These are phyloP conservation scores for Lactarius sp. DNA, from an alignment of 768 basidiomycete species.

Conservation along the genomic window DNA sequence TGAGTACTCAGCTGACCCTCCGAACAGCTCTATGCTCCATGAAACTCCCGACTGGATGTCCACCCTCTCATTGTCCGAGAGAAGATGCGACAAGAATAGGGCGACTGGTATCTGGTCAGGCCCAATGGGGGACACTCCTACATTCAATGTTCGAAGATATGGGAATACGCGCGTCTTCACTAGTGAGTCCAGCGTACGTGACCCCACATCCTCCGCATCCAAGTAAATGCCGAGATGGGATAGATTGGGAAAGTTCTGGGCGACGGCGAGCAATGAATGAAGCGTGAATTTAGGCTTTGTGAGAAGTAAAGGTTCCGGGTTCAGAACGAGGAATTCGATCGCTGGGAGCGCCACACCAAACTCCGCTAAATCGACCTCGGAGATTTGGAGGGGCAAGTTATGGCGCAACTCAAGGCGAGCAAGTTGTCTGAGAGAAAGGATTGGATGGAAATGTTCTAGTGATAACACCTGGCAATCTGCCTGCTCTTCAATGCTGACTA, in stretches of 20 bases:
- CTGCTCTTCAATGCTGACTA: slow-evolving; percentile 12
- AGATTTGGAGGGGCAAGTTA: slow-evolving; percentile 23
- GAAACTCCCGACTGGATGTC: slow-evolving; percentile 14
- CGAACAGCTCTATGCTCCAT: slow-evolving; percentile 15
- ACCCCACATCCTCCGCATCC: slow-evolving; percentile 13
- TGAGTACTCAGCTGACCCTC: slow-evolving; percentile 5
- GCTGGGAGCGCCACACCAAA: slow-evolving; percentile 20
- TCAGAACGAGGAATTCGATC: slow-evolving; percentile 19
- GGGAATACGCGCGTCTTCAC: slow-evolving; percentile 4
- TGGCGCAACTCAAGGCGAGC: slow-evolving; percentile 24
- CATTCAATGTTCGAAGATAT: slow-evolving; percentile 11
- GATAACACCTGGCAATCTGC: slow-evolving; percentile 8
- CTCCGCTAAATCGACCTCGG: slow-evolving; percentile 20
- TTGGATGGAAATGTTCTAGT: slow-evolving; percentile 14
- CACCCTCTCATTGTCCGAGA: slow-evolving; percentile 16
- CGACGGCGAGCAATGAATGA: slow-evolving; percentile 5
- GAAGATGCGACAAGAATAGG: slow-evolving; percentile 23
- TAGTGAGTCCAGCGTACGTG: background rate
- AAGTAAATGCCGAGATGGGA: slow-evolving; percentile 20
- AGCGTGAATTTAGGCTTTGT: slow-evolving; percentile 14
- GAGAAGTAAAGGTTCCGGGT: slow-evolving; percentile 22
- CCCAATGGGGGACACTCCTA: slow-evolving; percentile 24
- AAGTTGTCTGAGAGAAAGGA: slow-evolving; percentile 22
- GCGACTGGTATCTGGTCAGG: slow-evolving; percentile 20
- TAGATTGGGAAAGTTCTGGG: slow-evolving; percentile 20